phyloP scores from a whole-genome alignment of 768 basidiomycete genomes.

The Fomitopsis pulvina region DNA sequence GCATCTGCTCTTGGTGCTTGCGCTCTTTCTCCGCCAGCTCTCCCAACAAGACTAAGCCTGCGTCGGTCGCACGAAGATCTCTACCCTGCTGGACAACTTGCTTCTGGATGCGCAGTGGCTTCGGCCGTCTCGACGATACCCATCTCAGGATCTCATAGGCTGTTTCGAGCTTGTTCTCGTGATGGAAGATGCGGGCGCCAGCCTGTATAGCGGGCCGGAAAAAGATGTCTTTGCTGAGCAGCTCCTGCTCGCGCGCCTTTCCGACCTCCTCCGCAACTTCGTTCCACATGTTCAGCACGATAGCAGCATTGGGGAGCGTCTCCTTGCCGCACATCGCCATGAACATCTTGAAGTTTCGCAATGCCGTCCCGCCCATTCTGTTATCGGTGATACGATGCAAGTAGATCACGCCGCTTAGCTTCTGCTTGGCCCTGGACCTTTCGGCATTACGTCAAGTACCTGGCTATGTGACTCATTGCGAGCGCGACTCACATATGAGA shows the following conservation, averaged over 20 bases:
- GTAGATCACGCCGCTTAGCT: conserved; percentile 20
- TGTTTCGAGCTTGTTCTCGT: conserved; percentile 9
- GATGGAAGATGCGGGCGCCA: neutral
- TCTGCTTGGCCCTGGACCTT: conserved; percentile 13
- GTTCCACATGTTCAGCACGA: conserved; percentile 27
- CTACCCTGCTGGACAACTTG: conserved; percentile 15
- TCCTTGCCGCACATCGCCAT: conserved; percentile 19
- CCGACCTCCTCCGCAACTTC: conserved; percentile 9
- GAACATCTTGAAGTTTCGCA: conserved; percentile 20
- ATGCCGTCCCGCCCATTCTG: conserved; percentile 16
- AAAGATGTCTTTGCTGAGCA: neutral
- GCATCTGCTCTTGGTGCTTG: conserved; percentile 9
- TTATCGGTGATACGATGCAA: conserved; percentile 22
- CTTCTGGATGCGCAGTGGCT: conserved; percentile 12
- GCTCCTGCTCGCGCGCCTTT: conserved; percentile 11
- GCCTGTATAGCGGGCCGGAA: neutral
- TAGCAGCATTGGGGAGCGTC: conserved; percentile 19
- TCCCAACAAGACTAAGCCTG: conserved; percentile 6
- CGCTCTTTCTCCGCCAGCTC: conserved; percentile 8
- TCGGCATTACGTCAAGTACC: conserved; percentile 1
- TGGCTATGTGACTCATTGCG: conserved; percentile 8
- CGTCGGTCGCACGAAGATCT: conserved; percentile 9
- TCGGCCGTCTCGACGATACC: conserved; percentile 1
- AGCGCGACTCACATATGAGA: conserved; percentile 4
- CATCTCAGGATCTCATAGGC: conserved; percentile 8